These are phyloP conservation scores for Fabrea salina DNA, from an alignment of 169 alveolate species.

Conservation along the genomic window DNA sequence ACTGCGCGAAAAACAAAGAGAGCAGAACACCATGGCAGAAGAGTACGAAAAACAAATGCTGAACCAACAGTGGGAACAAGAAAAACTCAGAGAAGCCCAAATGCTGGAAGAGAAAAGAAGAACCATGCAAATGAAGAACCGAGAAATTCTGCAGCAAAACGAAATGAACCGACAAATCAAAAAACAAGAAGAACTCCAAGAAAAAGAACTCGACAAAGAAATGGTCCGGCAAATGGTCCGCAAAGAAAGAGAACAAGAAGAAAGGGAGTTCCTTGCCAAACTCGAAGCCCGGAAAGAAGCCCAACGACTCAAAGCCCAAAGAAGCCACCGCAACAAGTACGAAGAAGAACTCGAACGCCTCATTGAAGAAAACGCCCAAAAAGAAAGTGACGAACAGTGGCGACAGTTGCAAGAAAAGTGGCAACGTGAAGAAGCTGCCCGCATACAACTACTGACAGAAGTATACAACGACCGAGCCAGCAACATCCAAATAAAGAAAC, in stretches of 20 bases:
- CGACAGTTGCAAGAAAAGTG: conserved; percentile 42
- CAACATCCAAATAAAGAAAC: conserved; percentile 20
- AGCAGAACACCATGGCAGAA: neutral
- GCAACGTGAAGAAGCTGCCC: conserved; percentile 52
- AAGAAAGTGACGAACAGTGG: conserved; percentile 49
- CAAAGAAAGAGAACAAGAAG: conserved; percentile 36
- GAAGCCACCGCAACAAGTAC: conserved; percentile 34
- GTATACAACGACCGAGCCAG: conserved; percentile 52
- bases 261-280: conserved; percentile 38
- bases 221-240: conserved; percentile 31
- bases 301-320: conserved; percentile 37
- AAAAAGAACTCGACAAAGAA: conserved; percentile 48
- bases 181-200: conserved; percentile 35
- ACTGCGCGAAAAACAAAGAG: conserved; percentile 17
- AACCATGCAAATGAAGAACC: conserved; percentile 37
- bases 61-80: conserved; percentile 44
- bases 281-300: conserved; percentile 48
- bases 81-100: conserved; percentile 47
- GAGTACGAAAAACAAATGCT: conserved; percentile 50
- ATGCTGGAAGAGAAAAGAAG: conserved; percentile 33
- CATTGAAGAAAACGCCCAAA: conserved; percentile 46
- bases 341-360: conserved; percentile 39
- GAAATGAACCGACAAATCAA: conserved; percentile 47
- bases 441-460: conserved; percentile 45
- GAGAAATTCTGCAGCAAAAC: conserved; percentile 51